Conservation (phyloP, 768 basidiomycete species). For the Boletus rex-veris region DNA sequence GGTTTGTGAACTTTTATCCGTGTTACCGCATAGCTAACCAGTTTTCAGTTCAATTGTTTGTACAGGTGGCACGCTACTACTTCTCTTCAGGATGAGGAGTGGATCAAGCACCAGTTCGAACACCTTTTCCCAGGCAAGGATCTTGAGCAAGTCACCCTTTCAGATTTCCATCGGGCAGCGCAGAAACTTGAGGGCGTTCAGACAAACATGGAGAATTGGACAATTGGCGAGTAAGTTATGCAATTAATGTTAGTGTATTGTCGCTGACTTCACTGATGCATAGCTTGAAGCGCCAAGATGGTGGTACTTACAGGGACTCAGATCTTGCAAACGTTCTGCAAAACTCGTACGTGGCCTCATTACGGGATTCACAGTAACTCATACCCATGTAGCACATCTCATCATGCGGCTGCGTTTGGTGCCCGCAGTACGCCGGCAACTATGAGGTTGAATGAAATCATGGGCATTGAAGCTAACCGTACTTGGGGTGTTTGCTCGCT, state of each 20-base stretch:
- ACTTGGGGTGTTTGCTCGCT: conserved; percentile 79
- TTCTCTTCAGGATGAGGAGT: conserved; percentile 65
- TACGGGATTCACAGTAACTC: neutral
- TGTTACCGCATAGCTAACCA: neutral
- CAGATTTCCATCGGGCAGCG: conserved; percentile 52
- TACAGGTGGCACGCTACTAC: conserved; percentile 87
- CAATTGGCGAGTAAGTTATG: conserved; percentile 52
- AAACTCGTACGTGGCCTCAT: conserved; percentile 50
- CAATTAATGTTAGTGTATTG: neutral
- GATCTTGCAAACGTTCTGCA: conserved; percentile 67
- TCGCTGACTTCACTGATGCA: conserved; percentile 2
- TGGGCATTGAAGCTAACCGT: conserved; percentile 79
- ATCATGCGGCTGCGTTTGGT: conserved; percentile 69
- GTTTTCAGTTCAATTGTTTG: conserved; percentile 72
- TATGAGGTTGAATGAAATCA: conserved; percentile 76
- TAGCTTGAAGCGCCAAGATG: conserved; percentile 58
- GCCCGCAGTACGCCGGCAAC: conserved; percentile 73
- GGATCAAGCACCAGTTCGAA: conserved; percentile 51
- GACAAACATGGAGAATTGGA: conserved; percentile 58
- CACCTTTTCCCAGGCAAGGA: conserved; percentile 52
- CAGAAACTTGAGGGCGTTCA: conserved; percentile 37
- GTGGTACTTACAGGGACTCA: conserved; percentile 62
- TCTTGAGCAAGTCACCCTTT: conserved; percentile 41
- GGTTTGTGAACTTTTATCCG: conserved; percentile 35
- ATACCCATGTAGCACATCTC: conserved; percentile 50